phyloP scores from a whole-genome alignment of 2,329 filamentous ascomycete species.

The Aureobasidium sp. region DNA sequence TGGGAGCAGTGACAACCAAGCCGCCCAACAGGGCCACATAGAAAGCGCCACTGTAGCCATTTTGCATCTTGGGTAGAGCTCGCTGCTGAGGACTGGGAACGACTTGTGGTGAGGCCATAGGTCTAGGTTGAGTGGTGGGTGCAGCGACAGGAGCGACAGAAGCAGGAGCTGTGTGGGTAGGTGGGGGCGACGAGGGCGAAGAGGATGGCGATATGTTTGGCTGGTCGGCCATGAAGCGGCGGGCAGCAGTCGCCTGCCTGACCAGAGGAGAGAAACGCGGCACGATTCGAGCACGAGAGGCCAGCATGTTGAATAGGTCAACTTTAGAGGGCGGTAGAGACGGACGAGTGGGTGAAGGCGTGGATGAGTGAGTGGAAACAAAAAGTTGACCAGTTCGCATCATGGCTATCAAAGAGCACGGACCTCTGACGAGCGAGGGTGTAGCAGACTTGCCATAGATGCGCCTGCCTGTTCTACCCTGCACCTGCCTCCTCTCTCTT shows the following conservation, averaged over 20 bases:
- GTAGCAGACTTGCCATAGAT: not conserved
- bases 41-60: slow-evolving; percentile 3
- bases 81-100: not conserved
- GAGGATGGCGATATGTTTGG: not conserved
- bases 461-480: not conserved
- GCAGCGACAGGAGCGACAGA: not conserved
- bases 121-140: not conserved
- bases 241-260: not conserved
- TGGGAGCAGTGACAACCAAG: slow-evolving; percentile 19
- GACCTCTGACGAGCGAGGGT: not conserved
- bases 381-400: not conserved
- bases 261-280: not conserved
- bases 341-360: not conserved
- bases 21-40: slow-evolving; percentile 14
- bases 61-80: not conserved
- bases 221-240: slow-evolving; percentile 7
- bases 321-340: not conserved
- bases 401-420: not conserved
- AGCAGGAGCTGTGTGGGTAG: not conserved
- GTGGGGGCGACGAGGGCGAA: not conserved
- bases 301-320: not conserved
- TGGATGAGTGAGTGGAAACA: not conserved
- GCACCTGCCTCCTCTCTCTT: not conserved
- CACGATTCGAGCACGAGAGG: not conserved
- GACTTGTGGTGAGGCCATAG: not conserved